A percentile compares a stretch with the other conserved stretches of the same genome.
Evolutionary conservation across 352 stramenopile genomes (phyloP).

Genomic region (Pythium vanterpoolii): DNA sequence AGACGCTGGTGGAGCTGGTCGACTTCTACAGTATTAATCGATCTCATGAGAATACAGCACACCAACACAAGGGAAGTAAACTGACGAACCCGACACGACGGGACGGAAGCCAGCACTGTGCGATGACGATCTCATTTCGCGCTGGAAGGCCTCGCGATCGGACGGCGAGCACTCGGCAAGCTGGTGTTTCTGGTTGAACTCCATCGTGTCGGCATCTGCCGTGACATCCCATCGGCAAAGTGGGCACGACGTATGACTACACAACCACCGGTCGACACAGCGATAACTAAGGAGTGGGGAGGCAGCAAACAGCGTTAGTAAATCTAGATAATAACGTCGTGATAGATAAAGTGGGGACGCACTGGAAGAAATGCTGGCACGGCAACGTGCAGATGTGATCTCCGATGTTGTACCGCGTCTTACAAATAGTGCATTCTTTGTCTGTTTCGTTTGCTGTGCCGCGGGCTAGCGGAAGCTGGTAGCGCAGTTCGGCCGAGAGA

Average conservation of each 20-base stretch:
- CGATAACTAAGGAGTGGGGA: conserved; percentile 40
- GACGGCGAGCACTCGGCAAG: conserved; percentile 70
- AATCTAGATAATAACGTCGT: not conserved
- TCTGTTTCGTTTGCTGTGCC: conserved; percentile 79
- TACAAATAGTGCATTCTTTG: conserved; percentile 86
- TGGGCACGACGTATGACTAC: conserved; percentile 83
- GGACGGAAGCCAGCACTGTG: conserved; percentile 66
- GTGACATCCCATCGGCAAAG: conserved; percentile 78
- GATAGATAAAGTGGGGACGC: conserved; percentile 13
- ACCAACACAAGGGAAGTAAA: not conserved
- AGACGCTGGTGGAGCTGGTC: conserved; percentile 22
- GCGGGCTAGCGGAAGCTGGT: conserved; percentile 71
- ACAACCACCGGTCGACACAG: conserved; percentile 85
- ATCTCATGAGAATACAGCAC: not conserved
- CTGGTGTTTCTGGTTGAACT: conserved; percentile 56
- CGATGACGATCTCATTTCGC: conserved; percentile 68
- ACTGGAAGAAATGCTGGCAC: conserved; percentile 89
- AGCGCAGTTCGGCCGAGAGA: conserved; percentile 72
- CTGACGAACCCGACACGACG: conserved; percentile 52
- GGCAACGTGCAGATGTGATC: conserved; percentile 82
- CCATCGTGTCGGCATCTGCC: conserved; percentile 37
- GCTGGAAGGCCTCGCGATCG: conserved; percentile 68
- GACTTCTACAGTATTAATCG: conserved; percentile 10
- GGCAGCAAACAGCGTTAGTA: not conserved
- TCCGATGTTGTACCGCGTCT: conserved; percentile 78